Evolutionary conservation across 83 land plant genomes (phyloP).

Genomic region (Thuja plicata): DNA sequence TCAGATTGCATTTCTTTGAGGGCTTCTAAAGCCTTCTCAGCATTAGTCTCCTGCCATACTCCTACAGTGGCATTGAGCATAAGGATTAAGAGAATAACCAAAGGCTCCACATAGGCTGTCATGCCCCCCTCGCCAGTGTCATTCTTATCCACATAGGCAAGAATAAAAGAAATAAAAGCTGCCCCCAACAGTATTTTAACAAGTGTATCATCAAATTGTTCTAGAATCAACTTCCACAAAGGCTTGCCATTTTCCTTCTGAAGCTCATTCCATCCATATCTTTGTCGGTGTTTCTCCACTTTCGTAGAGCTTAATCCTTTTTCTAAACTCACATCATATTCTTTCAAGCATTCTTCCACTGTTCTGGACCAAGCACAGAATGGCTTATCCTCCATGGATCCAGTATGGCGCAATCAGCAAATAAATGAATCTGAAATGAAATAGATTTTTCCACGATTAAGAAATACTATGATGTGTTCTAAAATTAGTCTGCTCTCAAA

Average conservation of each 20-base stretch:
- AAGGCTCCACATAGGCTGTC: slow-evolving; percentile 74
- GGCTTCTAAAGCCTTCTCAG: slow-evolving; percentile 85
- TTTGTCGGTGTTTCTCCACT: slow-evolving; percentile 47
- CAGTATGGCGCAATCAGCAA: background rate
- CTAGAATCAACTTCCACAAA: slow-evolving; percentile 67
- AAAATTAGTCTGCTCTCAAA: background rate
- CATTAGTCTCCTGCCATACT: slow-evolving; percentile 93
- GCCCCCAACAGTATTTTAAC: slow-evolving; percentile 83
- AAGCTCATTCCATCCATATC: slow-evolving; percentile 82
- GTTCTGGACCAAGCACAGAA: slow-evolving; percentile 70
- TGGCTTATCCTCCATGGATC: slow-evolving; percentile 38
- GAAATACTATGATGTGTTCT: background rate
- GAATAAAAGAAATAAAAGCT: slow-evolving; percentile 72
- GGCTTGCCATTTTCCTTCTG: slow-evolving; percentile 60
- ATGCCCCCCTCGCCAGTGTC: slow-evolving; percentile 44
- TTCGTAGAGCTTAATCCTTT: slow-evolving; percentile 57
- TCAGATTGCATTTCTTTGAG: slow-evolving; percentile 87
- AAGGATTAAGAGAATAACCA: slow-evolving; percentile 75
- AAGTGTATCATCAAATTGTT: slow-evolving; percentile 83
- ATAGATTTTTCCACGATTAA: background rate
- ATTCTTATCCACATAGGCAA: slow-evolving; percentile 54
- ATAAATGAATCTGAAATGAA: background rate
- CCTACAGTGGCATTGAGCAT: slow-evolving; percentile 86
- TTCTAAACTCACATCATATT: slow-evolving; percentile 46
- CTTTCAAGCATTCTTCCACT: slow-evolving; percentile 59